phyloP scores from a whole-genome alignment of 305 asterid species.

The Fraxinus ornus region DNA sequence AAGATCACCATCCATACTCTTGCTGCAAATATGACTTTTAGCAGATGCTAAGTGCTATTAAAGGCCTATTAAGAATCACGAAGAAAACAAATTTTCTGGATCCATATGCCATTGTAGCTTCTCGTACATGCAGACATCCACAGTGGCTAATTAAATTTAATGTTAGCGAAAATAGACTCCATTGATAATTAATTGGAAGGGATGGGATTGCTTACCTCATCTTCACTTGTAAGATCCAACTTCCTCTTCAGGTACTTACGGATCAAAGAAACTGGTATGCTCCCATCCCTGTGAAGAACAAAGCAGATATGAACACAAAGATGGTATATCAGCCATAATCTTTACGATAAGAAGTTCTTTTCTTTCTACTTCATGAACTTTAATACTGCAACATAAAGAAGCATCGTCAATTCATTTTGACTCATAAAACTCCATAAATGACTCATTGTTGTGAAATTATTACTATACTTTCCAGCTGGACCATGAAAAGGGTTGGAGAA shows the following conservation, averaged over 20 bases:
- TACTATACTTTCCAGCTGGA: no score
- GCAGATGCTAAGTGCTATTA: neutral
- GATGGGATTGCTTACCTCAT: slow-evolving; percentile 56
- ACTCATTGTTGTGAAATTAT: neutral
- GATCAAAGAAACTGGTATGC: slow-evolving; percentile 65
- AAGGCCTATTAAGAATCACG: neutral
- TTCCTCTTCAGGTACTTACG: slow-evolving; percentile 78
- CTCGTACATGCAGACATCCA: neutral
- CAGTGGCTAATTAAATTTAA: no score
- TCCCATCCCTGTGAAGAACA: slow-evolving; percentile 69
- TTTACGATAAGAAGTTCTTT: neutral
- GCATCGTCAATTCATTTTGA: slow-evolving; percentile 1
- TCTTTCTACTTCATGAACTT: neutral
- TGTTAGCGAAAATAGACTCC: neutral
- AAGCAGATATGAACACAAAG: slow-evolving; percentile 12
- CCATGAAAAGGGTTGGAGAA: neutral
- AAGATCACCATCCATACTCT: neutral
- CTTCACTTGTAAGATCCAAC: slow-evolving; percentile 68
- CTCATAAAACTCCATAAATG: neutral
- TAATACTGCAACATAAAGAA: neutral
- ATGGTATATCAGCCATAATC: neutral
- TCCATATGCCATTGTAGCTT: neutral
- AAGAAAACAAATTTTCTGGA: neutral
- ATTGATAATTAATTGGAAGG: neutral
- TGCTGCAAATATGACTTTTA: neutral